Evolutionary conservation across 805 yeast genomes (phyloP).

Genomic region (Lipomyces kockii): DNA sequence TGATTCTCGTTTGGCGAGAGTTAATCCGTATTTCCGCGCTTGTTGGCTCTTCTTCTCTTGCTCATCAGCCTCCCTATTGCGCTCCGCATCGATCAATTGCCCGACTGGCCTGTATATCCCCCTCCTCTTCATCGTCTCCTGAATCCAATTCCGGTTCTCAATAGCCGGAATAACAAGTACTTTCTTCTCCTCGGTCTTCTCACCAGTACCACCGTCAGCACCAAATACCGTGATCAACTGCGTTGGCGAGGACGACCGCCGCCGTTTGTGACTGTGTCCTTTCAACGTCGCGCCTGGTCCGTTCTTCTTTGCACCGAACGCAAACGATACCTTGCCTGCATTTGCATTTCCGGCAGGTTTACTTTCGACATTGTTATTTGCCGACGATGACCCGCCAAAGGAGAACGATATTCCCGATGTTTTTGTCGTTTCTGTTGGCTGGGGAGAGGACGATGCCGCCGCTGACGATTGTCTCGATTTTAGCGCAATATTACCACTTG

Average conservation of each 20-base stretch:
- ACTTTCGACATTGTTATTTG: background rate
- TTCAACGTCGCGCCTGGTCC: constrained; percentile 7
- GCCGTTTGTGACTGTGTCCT: constrained; percentile 26
- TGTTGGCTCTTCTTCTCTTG: constrained; percentile 24
- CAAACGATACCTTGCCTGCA: constrained; percentile 13
- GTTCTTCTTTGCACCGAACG: constrained; percentile 12
- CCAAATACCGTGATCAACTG: constrained; percentile 32
- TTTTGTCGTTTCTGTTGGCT: background rate
- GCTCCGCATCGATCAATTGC: constrained; percentile 24
- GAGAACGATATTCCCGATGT: constrained; percentile 27
- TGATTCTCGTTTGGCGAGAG: background rate
- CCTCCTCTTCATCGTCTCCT: constrained; percentile 26
- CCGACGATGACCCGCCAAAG: constrained; percentile 15
- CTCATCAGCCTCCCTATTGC: constrained; percentile 28
- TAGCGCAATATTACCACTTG: background rate
- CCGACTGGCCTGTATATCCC: constrained; percentile 30
- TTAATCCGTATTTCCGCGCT: constrained; percentile 23
- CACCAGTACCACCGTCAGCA: constrained; percentile 13
- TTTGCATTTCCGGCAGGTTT: constrained; percentile 4
- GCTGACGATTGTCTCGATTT: background rate
- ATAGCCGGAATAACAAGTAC: constrained; percentile 30
- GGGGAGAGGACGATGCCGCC: background rate
- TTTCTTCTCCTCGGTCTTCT: constrained; percentile 7
- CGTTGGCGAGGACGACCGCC: constrained; percentile 24
- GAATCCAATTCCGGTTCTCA: constrained; percentile 32